A percentile compares a stretch with the other conserved stretches of the same genome.
Evolutionary conservation across 305 asterid genomes (phyloP).

Genomic region (Vinca major): DNA sequence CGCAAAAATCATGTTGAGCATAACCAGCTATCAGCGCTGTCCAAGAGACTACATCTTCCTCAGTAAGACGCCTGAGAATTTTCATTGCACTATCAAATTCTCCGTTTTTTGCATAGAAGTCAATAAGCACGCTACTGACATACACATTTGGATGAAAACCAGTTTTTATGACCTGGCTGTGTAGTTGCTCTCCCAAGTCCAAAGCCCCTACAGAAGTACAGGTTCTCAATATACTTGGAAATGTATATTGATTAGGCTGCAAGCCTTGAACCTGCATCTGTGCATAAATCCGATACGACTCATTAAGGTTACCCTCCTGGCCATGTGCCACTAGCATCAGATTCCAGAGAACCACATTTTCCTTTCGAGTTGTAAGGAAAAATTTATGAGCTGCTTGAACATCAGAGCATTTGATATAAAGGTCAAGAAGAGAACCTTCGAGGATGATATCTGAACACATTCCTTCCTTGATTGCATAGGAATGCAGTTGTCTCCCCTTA

Average conservation of each 20-base stretch:
- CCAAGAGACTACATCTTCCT: conserved; percentile 80
- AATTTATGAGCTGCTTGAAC: conserved; percentile 53
- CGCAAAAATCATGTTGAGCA: conserved; percentile 53
- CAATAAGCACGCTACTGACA: conserved; percentile 80
- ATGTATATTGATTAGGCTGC: conserved; percentile 82
- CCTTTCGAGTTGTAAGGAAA: conserved; percentile 46
- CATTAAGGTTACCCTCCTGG: conserved; percentile 60
- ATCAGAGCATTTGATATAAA: conserved; percentile 78
- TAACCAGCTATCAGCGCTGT: conserved; percentile 85
- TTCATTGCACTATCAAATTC: conserved; percentile 52
- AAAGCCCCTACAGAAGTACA: conserved; percentile 69
- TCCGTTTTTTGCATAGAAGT: conserved; percentile 78
- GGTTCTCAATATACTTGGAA: conserved; percentile 82
- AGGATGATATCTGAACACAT: conserved; percentile 62
- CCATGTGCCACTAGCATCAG: conserved; percentile 96
- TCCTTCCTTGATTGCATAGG: conserved; percentile 71
- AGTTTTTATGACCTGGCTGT: conserved; percentile 61
- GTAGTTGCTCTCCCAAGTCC: conserved; percentile 80
- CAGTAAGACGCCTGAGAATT: conserved; percentile 53
- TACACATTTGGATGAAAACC: conserved; percentile 74
- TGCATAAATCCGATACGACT: conserved; percentile 49
- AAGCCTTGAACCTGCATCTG: conserved; percentile 52
- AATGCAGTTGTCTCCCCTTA: conserved; percentile 72
- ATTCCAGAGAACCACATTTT: conserved; percentile 86
- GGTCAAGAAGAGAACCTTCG: conserved; percentile 88